Conservation (phyloP, 495 filamentous ascomycete genomes). For the Polyplosphaeria fusca region DNA sequence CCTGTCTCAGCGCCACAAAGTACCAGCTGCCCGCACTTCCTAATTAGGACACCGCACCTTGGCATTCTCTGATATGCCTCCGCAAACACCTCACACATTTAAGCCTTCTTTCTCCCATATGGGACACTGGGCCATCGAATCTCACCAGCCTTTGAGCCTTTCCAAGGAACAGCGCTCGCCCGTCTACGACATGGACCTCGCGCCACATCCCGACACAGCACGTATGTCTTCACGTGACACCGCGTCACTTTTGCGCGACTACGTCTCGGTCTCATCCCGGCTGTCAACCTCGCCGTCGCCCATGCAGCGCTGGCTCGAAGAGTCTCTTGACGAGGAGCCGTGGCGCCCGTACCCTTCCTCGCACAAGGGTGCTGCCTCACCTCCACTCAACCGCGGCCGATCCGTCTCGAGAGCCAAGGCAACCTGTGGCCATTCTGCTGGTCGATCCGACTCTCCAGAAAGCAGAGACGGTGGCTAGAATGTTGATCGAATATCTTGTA, state of each 20-base stretch:
- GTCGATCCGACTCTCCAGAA: neutral
- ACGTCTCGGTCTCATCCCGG: neutral
- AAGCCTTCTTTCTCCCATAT: neutral
- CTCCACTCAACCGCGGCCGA: neutral
- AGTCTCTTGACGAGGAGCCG: neutral
- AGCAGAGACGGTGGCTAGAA: neutral
- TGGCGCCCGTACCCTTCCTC: neutral
- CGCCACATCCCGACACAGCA: neutral
- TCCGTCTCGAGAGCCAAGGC: neutral
- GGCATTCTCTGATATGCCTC: neutral
- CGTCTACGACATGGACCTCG: neutral
- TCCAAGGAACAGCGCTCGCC: neutral
- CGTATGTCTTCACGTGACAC: neutral
- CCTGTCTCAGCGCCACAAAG: neutral
- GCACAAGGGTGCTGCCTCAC: neutral
- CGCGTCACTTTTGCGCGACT: neutral
- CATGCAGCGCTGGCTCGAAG: neutral
- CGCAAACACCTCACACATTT: neutral
- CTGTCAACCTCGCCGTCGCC: neutral
- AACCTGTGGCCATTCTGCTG: neutral
- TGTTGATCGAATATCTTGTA: too few relatives aligned
- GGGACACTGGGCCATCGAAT: neutral
- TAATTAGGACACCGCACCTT: neutral
- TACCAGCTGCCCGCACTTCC: conserved; percentile 1
- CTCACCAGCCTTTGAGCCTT: neutral